Evolutionary conservation across 2,329 filamentous ascomycete genomes (phyloP).

Genomic region (Epichloe glyceriae): DNA sequence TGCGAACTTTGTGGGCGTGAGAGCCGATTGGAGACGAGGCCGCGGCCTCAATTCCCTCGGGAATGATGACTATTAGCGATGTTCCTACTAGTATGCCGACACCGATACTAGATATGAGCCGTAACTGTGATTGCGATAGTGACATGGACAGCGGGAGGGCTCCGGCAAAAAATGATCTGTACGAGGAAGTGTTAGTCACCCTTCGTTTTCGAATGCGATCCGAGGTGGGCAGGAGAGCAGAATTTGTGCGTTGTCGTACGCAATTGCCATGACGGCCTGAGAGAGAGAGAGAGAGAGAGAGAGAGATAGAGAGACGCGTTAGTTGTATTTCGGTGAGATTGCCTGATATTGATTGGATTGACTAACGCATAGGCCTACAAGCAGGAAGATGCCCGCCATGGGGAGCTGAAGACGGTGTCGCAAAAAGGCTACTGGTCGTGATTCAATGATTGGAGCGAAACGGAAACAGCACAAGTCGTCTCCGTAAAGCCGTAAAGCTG

Average conservation of each 20-base stretch:
- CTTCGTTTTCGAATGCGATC: background rate
- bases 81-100: slow-evolving; percentile 92
- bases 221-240: background rate
- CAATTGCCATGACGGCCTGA: slow-evolving; percentile 44
- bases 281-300: background rate
- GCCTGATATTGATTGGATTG: slow-evolving; percentile 9
- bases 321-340: background rate
- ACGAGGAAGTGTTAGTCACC: background rate
- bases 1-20: slow-evolving; percentile 24
- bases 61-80: slow-evolving; percentile 92
- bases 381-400: slow-evolving; percentile 28
- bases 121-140: slow-evolving; percentile 73
- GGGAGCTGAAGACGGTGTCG: slow-evolving; percentile 4
- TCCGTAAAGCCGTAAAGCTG: background rate
- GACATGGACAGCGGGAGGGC: slow-evolving; percentile 80
- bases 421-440: background rate
- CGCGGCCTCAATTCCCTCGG: slow-evolving; percentile 86
- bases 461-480: background rate
- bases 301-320: background rate
- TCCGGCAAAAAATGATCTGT: slow-evolving; percentile 84
- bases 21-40: slow-evolving; percentile 41
- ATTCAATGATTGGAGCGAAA: background rate
- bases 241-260: slow-evolving; percentile 21
- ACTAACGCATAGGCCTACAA: slow-evolving; percentile 29
- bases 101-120: slow-evolving; percentile 81